Evolutionary conservation across 2,329 filamentous ascomycete genomes (phyloP), one percentile per base, ranked within the genome.

Genomic region (Cordyceps farinosa): DNA sequence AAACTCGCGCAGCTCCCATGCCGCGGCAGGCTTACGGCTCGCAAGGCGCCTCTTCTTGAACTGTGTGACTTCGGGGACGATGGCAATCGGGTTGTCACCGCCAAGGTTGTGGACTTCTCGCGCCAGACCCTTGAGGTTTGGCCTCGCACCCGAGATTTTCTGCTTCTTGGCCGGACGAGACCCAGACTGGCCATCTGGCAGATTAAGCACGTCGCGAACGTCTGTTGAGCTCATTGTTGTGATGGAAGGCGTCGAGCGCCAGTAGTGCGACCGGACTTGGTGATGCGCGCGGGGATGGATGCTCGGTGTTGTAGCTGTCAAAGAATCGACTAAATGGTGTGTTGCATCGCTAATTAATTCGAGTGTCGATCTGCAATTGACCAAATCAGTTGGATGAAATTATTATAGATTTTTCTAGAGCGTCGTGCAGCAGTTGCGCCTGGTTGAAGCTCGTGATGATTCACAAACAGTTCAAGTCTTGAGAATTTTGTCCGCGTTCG

Each of bases 181-280:
- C 58, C 77, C 78, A 57, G 78, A 70, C 57, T 77, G 70, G 65
- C 79, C 77, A 38, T 87, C 88, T 56, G 89, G 88, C 73, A 96
- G 82, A 75, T 93, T 91, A 72, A 96, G 87, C 73, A 96, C 91
- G 75, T 96, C 92, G 79, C 90, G 91, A 69, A 96, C 86, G 82
- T 96, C 92, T 75, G 87, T 85, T 66, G 89, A 89, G 65, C 51
- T 61, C 59, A 61, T 61, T 47, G 59, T 58, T 61, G 57, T 63
- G 58, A 53, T 57, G 65, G 52, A 51, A 32, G 10, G 32, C 36
- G 54, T 45, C 17, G 42, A 45, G 40, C 36, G 27, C 29, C 22
- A 11, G 30, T 8, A n/a, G 27, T 15, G 45, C 32, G 56, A 30
- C 2, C 17, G 34, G 27, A 17, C 27, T 42, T 7, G 48, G 36